Evolutionary conservation across 176 grass and related monocot genomes (phyloP).

Genomic region (Zea mays): Zm-B73-REFERENCE-NAM-5.0 NC_050102.1:151323501-151324000

Average conservation of each 20-base stretch:
- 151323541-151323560: neutral
- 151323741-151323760: conserved; percentile 11
- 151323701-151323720: conserved; percentile 40
- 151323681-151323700: conserved; percentile 59
- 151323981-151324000: neutral
- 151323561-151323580: neutral
- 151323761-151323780: conserved; percentile 27
- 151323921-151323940: neutral
- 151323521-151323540: neutral
- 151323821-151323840: neutral
- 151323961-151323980: neutral
- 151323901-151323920: neutral
- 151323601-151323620: neutral
- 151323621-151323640: neutral
- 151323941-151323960: neutral
- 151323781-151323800: conserved; percentile 13
- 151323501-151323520: neutral
- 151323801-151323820: conserved; percentile 11
- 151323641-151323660: conserved; percentile 46
- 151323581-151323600: neutral
- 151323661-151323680: conserved; percentile 56
- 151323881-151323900: conserved; percentile 23
- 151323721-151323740: conserved; percentile 6
- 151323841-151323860: neutral
- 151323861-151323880: conserved; percentile 23